Evolutionary conservation across 1,284 basidiomycete species (phyloP).

Genomic region (Phenoliferia sp.): DNA sequence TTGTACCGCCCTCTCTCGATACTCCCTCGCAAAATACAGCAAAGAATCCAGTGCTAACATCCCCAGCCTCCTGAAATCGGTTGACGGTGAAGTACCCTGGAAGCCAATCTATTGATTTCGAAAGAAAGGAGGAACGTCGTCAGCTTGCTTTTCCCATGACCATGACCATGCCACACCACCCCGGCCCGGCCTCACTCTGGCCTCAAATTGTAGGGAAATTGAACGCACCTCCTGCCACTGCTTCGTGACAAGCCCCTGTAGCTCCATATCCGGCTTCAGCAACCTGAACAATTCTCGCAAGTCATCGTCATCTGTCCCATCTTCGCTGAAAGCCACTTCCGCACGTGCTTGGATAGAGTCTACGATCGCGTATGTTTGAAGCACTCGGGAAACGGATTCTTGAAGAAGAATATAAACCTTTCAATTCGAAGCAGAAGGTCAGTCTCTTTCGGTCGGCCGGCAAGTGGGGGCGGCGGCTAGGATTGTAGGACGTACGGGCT

Average conservation of each 20-base stretch:
- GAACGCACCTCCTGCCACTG: conserved; percentile 28
- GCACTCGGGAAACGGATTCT: conserved; percentile 13
- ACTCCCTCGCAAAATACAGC: conserved; percentile 15
- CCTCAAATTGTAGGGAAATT: not conserved
- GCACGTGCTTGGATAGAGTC: conserved; percentile 5
- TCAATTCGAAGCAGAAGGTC: not conserved
- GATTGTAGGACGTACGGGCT: not conserved
- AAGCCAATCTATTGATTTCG: conserved; percentile 20
- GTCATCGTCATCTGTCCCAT: not conserved
- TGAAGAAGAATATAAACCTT: conserved; percentile 23
- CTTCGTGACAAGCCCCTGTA: conserved; percentile 11
- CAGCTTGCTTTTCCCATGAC: not conserved
- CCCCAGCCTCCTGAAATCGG: conserved; percentile 27
- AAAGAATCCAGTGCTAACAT: conserved; percentile 21
- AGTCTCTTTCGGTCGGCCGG: not conserved
- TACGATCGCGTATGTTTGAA: conserved; percentile 13
- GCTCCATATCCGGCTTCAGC: conserved; percentile 17
- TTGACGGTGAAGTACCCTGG: conserved; percentile 23
- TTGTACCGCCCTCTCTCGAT: conserved; percentile 18
- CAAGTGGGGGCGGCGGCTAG: not conserved
- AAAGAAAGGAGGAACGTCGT: not conserved
- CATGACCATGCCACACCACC: too few species aligned
- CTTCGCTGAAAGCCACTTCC: not conserved
- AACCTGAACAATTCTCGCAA: conserved; percentile 13
- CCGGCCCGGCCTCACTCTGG: not conserved